Base-by-base conservation (phyloP, 192 early-diverging fungal genomes). In the Mortierella antarctica region DNA sequence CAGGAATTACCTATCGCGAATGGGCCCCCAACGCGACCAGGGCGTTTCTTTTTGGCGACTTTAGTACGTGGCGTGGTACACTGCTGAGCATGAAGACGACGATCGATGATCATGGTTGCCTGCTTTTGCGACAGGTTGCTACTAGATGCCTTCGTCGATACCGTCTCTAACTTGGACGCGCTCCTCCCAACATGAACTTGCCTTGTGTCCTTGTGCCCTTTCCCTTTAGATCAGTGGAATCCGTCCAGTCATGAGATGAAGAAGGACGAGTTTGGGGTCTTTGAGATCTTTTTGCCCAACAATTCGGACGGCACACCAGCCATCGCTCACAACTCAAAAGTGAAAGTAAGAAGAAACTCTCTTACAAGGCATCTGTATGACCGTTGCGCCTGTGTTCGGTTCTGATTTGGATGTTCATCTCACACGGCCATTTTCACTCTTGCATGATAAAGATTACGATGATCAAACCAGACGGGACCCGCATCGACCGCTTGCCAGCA, bases 41-140 rank as follows among this genome's bases (percentile, higher is more conserved):
- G 39, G 96, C 96, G 20, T 92, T 84, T 64, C 87, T 99, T 44
- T 88, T 97, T 69, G 97, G 97, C 46, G 96, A 98, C 50, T 99
- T 99, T 83, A 99, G 93, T 95, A 86, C 59, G 59, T 63, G 62
- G 48, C 20, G 17, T 49, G n/a, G n/a, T n/a, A 31, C 31, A 31
- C 31, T 31, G 31, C 31, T 31, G 31, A 31, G 31, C 31, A 31
- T 31, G 31, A 31, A 31, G 31, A 31, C 31, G 31, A 31, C 3
- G 31, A 31, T 3, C 31, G 31, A 31, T 31, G 31, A 31, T 50
- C 9, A 23, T 18, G 21, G 8, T n/a, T 17, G 10, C 13, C 39
- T 20, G 21, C 23, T 41, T 45, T 62, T 13, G 7, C 56, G 41
- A 13, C 31, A 2, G 6, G 41, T 48, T 62, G 44, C 47, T 14